Base-by-base conservation (phyloP, 108 stramenopile genomes). In the Discostella pseudostelligera region DNA sequence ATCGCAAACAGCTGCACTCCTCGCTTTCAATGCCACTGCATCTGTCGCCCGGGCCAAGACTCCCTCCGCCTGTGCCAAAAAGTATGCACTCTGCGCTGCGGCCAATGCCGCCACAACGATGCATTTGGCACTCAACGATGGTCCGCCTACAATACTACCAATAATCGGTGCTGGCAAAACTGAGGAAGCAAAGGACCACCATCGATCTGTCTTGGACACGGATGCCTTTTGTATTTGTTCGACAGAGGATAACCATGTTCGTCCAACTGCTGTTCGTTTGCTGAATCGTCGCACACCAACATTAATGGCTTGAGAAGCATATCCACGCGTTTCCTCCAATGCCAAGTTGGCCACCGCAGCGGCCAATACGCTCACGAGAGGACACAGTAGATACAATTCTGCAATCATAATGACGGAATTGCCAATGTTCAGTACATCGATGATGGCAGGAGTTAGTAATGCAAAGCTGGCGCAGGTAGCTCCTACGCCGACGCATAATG, bases 261-360 rank as follows among this genome's bases (percentile, higher is more conserved):
- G 58, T 21, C 88, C 90, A 1, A 96, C 92, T 10, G 76, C 46
- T 10, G 81, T 81, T 19, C 68, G 65, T 59, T 83, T 80, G 21
- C 88, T 84, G 80, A 96, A 93, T 19, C 95, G 78, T n/a, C 95
- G 74, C 44, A 89, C 87, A 3, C 95, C 95, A 4, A 96, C 81
- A 32, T 81, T 85, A 17, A 86, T 84, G n/a, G 95, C 95, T 32
- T 79, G 45, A 22, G 60, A 22, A 8, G 82, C 60, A 68, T 81
- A 85, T 7, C 57, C 70, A 45, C 70, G 44, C 1, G 83, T 86
- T 69, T 93, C 91, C 68, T 87, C 80, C 39, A 86, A 55, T 5
- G 90, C 87, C 39, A 93, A 70, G 54, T 82, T 74, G 20, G 79
- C 81, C 8, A 93, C 90, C 6, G 92, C 88, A 10, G 87, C 89